Base-by-base conservation (phyloP, 441 rosid genomes). In the Mallotus repandus region DNA sequence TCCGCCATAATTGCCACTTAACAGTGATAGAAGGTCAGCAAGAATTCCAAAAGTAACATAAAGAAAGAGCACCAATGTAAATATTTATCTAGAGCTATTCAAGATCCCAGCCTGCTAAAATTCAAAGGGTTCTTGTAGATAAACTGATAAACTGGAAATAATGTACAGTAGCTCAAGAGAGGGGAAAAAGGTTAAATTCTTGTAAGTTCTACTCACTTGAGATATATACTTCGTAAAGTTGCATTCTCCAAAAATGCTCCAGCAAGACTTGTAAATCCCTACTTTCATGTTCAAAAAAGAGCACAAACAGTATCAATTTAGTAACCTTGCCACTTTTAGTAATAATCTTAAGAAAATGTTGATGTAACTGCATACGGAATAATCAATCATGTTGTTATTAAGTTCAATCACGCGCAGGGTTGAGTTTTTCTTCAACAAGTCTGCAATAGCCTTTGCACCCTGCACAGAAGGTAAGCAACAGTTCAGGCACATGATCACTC, bases 231-330 rank as follows among this genome's bases (percentile, higher is more conserved):
- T n/a, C 92, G 78, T 76, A 94, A 63, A 16, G 89, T 77, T 77
- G 80, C 87, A 78, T 89, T 94, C 87, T 89, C 93, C 60, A 72
- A 77, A 78, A 94, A 84, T 74, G 96, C 91, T 81, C 89, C 97
- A 58, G 89, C 99, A 77, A 94, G 87, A 91, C 96, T 84, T 76
- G 94, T 89, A 85, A 92, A 94, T 80, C 99, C 99, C 99, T 92
- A 84, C 79, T 85, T 81, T 90, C 93, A 82, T 80, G 83, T 79
- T 76, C 82, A 80, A 75, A 77, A 78, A 29, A 54, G 66, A 80
- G 46, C 73, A 65, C 69, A 76, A 72, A 70, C 72, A 73, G 21
- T 53, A 74, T 77, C 75, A 74, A 78, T 61, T 71, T 73, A 18
- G 61, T 66, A 71, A 77, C 75, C 62, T 71, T 72, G 65, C 50